A percentile compares a stretch with the other conserved stretches of the same genome.
These are phyloP conservation scores for Kalanchoe fedtschenkoi DNA, from an alignment of 164 flowering plant species.

Conservation along the genomic window DNA sequence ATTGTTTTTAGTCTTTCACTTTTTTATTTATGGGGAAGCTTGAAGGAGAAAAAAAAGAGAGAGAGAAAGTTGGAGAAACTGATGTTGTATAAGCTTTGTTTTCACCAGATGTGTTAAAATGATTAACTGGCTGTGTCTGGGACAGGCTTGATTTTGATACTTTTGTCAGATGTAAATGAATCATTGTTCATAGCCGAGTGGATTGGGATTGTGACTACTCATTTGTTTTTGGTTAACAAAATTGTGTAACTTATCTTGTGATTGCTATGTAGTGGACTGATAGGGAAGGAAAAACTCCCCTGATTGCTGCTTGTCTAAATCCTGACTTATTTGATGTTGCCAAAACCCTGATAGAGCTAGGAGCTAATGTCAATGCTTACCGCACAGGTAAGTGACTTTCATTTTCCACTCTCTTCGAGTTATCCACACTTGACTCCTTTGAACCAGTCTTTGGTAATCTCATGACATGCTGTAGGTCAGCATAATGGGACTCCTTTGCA, in stretches of 20 bases:
- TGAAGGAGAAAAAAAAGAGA: too few species aligned
- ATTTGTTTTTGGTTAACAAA: background rate
- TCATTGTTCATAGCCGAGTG: background rate
- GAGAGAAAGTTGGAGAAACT: too few species aligned
- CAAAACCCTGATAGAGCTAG: constrained; percentile 13
- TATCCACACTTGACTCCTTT: background rate
- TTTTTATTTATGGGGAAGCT: too few species aligned
- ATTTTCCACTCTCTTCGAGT: background rate
- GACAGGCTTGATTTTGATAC: too few species aligned
- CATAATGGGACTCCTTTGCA: constrained; percentile 16
- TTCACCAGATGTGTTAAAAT: too few species aligned
- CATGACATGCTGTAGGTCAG: constrained; percentile 4
- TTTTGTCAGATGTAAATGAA: too few species aligned
- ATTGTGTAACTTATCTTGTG: background rate
- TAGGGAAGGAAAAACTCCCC: constrained; percentile 14
- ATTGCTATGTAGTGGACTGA: constrained; percentile 11
- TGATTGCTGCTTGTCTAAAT: constrained; percentile 13
- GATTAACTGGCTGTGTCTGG: background rate
- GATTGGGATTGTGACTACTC: background rate
- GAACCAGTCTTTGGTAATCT: background rate
- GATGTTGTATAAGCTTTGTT: too few species aligned
- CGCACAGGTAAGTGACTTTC: constrained; percentile 9
- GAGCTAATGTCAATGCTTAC: constrained; percentile 13
- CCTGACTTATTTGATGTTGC: constrained; percentile 11
- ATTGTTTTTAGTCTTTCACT: too few species aligned